A percentile compares a stretch with the other conserved stretches of the same genome.
Conservation (phyloP, 2,329 filamentous ascomycete genomes). For the Gnomoniopsis smithogilvyi region DNA sequence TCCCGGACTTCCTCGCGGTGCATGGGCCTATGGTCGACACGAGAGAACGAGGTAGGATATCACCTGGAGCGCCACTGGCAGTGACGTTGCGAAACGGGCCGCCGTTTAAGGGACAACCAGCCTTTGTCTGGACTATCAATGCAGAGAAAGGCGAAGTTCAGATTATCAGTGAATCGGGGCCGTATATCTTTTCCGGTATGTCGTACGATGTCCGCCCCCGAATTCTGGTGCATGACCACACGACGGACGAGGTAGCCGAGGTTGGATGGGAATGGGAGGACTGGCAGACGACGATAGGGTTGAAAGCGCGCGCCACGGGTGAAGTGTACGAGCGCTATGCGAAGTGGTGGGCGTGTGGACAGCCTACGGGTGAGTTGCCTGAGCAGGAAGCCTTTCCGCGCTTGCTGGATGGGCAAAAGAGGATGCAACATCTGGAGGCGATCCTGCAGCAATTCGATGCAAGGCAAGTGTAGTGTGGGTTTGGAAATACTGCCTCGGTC, state of each 20-base stretch:
- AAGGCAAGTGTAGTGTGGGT: no score
- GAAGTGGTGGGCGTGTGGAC: constrained; percentile 1
- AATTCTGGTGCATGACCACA: constrained; percentile 36
- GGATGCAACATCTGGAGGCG: not conserved
- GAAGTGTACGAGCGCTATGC: constrained; percentile 47
- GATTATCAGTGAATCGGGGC: constrained; percentile 29
- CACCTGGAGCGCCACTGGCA: constrained; percentile 37
- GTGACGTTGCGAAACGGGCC: constrained; percentile 45
- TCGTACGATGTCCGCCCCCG: constrained; percentile 34
- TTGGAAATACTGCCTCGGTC: no score
- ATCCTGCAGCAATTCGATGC: not conserved
- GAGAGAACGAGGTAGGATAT: constrained; percentile 9
- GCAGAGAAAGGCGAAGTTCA: constrained; percentile 50
- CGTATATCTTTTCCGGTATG: constrained; percentile 11
- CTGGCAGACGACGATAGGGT: constrained; percentile 32
- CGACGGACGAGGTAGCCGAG: constrained; percentile 32
- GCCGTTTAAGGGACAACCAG: constrained; percentile 44
- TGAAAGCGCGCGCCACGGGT: constrained; percentile 37
- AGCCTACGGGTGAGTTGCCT: not conserved
- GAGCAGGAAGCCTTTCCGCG: constrained; percentile 1
- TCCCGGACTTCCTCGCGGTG: constrained; percentile 29
- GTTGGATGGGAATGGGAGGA: constrained; percentile 32
- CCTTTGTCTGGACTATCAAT: constrained; percentile 46
- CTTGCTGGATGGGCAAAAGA: not conserved
- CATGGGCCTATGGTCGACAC: constrained; percentile 31